phyloP scores from a whole-genome alignment of 2,329 filamentous ascomycete species.

The Pseudohalonectria lignicola region DNA sequence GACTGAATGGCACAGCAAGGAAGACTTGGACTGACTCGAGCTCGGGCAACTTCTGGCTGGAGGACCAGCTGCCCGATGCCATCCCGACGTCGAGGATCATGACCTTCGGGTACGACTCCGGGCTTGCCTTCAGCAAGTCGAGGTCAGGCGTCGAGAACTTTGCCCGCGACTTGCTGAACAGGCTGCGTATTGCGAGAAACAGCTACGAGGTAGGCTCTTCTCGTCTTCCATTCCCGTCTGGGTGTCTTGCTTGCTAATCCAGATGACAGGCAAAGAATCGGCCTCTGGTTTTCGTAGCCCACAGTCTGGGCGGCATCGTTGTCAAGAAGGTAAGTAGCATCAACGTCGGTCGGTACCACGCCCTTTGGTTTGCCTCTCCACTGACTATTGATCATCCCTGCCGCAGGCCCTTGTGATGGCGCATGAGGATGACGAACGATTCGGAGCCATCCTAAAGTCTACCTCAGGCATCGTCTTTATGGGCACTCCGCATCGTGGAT shows the following conservation, averaged over 20 bases:
- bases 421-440: neutral
- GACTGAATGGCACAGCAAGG: neutral
- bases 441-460: neutral
- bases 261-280: neutral
- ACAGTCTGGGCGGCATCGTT: neutral
- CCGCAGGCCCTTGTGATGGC: neutral
- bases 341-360: too few species aligned
- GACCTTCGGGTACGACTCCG: neutral
- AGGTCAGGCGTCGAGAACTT: neutral
- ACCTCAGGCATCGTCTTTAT: neutral
- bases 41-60: neutral
- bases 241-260: neutral
- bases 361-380: neutral
- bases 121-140: neutral
- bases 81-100: neutral
- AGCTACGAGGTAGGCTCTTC: neutral
- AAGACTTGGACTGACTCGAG: neutral
- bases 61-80: neutral
- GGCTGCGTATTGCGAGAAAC: neutral
- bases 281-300: neutral
- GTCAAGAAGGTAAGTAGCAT: slow-evolving; percentile 1
- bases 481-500: neutral
- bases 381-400: neutral
- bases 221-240: neutral
- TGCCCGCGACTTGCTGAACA: neutral